A percentile compares a stretch with the other conserved stretches of the same genome.
phyloP scores from a whole-genome alignment of 306 rosid genomes.

The Cajanus cajan region DNA sequence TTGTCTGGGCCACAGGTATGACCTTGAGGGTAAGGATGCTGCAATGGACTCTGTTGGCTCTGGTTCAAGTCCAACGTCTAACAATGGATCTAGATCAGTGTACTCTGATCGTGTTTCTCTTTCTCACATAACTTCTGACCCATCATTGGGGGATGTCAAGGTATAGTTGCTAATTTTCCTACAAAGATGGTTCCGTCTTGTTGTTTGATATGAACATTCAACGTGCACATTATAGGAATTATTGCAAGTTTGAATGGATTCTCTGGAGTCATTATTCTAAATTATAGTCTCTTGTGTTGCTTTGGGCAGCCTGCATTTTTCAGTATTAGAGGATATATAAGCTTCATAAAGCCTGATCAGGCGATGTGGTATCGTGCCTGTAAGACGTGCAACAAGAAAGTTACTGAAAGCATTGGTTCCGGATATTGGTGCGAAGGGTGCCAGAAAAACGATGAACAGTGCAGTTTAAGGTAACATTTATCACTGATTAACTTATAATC shows the following conservation, averaged over 20 bases:
- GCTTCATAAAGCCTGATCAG: slow-evolving; percentile 77
- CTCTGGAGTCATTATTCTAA: not conserved
- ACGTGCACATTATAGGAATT: not conserved
- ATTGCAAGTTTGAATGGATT: not conserved
- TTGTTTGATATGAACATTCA: not conserved
- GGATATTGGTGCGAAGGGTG: slow-evolving; percentile 93
- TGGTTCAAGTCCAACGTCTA: slow-evolving; percentile 52
- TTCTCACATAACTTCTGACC: slow-evolving; percentile 55
- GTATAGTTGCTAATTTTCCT: slow-evolving; percentile 33
- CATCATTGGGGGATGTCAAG: slow-evolving; percentile 77
- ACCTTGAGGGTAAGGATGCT: slow-evolving; percentile 78
- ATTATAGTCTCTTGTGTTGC: not conserved
- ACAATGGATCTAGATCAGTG: slow-evolving; percentile 59
- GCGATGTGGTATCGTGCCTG: slow-evolving; percentile 95
- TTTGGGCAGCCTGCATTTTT: slow-evolving; percentile 66
- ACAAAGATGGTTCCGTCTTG: not conserved
- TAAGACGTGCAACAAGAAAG: slow-evolving; percentile 84
- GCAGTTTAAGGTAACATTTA: slow-evolving; percentile 59
- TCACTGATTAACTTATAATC: not conserved
- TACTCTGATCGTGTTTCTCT: slow-evolving; percentile 66
- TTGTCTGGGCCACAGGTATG: slow-evolving; percentile 56
- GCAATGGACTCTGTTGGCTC: slow-evolving; percentile 64
- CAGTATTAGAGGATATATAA: slow-evolving; percentile 65
- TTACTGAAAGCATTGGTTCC: slow-evolving; percentile 66
- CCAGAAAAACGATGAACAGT: slow-evolving; percentile 74